Evolutionary conservation across 257 asterid genomes (phyloP), one percentile per base, ranked within the genome.

Genomic region (Rauvolfia tetraphylla): DNA sequence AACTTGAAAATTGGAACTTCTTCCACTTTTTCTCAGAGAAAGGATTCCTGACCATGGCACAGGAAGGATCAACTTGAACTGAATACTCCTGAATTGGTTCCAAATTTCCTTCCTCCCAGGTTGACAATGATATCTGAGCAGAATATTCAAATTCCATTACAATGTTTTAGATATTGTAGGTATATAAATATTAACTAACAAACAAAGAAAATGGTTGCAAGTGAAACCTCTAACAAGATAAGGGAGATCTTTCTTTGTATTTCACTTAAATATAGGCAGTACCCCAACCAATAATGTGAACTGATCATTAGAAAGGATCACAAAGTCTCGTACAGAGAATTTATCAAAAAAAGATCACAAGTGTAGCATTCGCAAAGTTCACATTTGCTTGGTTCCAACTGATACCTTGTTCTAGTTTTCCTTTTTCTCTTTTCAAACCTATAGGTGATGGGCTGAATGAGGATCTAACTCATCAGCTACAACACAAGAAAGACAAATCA

Each of bases 21-120:
- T 92, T 94, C 98, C 98, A 94, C 84, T 94, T 94, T 85, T 92
- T 94, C 73, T 92, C 97, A 53, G 98, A 84, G 82, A 92, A 94
- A 73, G 98, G 98, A 83, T 92, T 92, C 86, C 98, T 87, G 68
- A 85, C 79, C 66, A 77, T 79, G 73, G 91, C 92, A 84, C 86
- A 80, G 25, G 85, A 81, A 58, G 94, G 96, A 84, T 89, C 88
- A 39, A 92, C 78, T 79, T 81, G 86, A 84, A 90, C 79, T 49
- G 97, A 89, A 79, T 83, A 92, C 69, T 90, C 96, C 79, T 89
- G 88, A 76, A 82, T 73, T 58, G 93, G 88, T 76, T 89, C 87
- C 81, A 86, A 76, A 80, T 87, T 86, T 72, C 86, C 97, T 78
- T 85, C 90, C 84, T 89, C 96, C 98, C 98, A 94, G 71, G 91